Evolutionary conservation across 768 basidiomycete species (phyloP).

Genomic region (Phylloporus sp.): DNA sequence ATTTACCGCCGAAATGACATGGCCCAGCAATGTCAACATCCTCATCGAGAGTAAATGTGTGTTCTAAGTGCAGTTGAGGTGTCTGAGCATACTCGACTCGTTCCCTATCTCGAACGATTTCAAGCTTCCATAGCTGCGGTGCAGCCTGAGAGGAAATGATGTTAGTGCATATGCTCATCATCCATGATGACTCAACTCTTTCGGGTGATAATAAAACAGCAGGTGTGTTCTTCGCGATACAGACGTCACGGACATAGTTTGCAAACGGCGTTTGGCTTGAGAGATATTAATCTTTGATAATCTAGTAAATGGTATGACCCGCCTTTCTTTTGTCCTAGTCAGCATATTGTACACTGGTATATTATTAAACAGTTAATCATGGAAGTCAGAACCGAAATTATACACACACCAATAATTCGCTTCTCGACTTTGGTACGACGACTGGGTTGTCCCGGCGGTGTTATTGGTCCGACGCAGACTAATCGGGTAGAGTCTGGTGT

Average conservation of each 20-base stretch:
- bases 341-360: slow-evolving; percentile 46
- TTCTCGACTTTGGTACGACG: slow-evolving; percentile 49
- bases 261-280: slow-evolving; percentile 48
- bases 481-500: slow-evolving; percentile 45
- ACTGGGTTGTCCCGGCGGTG: slow-evolving; percentile 42
- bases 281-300: slow-evolving; percentile 11
- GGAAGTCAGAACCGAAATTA: background rate
- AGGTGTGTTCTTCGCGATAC: slow-evolving; percentile 42
- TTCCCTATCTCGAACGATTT: slow-evolving; percentile 51
- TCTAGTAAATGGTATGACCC: slow-evolving; percentile 6
- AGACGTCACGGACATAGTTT: slow-evolving; percentile 52
- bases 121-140: slow-evolving; percentile 76
- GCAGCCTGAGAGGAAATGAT: slow-evolving; percentile 45
- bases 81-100: slow-evolving; percentile 34
- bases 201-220: slow-evolving; percentile 41
- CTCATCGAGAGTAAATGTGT: slow-evolving; percentile 70
- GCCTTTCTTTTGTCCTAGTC: slow-evolving; percentile 44
- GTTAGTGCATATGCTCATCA: slow-evolving; percentile 10
- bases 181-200: slow-evolving; percentile 17
- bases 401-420: slow-evolving; percentile 45
- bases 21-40: slow-evolving; percentile 73
- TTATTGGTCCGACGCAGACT: slow-evolving; percentile 47
- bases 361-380: slow-evolving; percentile 1
- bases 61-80: slow-evolving; percentile 41
- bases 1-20: slow-evolving; percentile 78